Evolutionary conservation across 2,329 filamentous ascomycete species (phyloP), one percentile per base, ranked within the genome.

Genomic region (Seiridium cupressi): DNA sequence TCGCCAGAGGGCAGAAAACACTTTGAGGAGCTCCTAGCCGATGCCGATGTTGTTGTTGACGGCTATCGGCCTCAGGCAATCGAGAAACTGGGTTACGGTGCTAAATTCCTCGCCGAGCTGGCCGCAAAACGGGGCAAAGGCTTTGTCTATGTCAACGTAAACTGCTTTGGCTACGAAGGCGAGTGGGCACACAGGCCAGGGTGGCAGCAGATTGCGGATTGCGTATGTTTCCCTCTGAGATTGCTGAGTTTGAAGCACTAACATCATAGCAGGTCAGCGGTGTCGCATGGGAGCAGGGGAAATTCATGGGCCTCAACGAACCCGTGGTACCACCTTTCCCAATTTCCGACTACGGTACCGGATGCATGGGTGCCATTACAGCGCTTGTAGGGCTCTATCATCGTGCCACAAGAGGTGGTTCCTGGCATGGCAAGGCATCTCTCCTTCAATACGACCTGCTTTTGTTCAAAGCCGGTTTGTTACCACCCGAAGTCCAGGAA

Each of bases 61-160:
- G 89, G 89, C 4, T 91, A 91, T 68, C 82, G 89, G 1, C 88
- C 88, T 0, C 86, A 87, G 2, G 84, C 84, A 2, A 73, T 91
- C 26, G 83, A 84, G n/a, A 82, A 81, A 56, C 77, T 89, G 5
- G 89, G 89, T 2, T 90, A 89, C 65, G 82, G 86, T 1, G 79
- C 84, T 0, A 70, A 79, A 13, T 76, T 76, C 35, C 77, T 90
- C 9, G 73, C 80, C 0, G 74, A 80, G 4, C 68, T 87, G 40
- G 83, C 83, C 0, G 75, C 79, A 59, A 73, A 78, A 61, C 80
- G 88, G 18, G 81, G 83, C 3, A 86, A 82, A 67, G 88, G 88
- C 1, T 82, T 88, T 34, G 80, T 91, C 5, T 89, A 90, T 66
- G 85, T 90, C 5, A 82, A 84, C 40, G 89, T 91, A 70, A 87